Percentiles rank a stretch among this genome's conserved stretches.
These are phyloP conservation scores for Panaeolus cyanescens DNA, from an alignment of 768 basidiomycete species.

Conservation along the genomic window DNA sequence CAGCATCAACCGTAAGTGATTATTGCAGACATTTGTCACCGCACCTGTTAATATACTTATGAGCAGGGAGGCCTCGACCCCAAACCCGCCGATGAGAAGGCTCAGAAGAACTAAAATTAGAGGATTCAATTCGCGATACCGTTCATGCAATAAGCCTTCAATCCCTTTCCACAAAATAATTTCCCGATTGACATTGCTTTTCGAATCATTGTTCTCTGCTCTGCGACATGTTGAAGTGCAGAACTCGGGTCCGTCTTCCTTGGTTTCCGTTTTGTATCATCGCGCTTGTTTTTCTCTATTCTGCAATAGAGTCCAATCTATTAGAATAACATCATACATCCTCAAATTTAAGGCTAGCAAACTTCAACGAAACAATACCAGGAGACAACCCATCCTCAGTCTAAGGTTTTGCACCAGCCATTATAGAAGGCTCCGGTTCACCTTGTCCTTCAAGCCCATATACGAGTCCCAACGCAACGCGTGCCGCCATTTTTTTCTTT, in stretches of 20 bases:
- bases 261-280: too few species aligned
- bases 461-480: conserved; percentile 71
- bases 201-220: neutral
- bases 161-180: neutral
- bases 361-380: too few species aligned
- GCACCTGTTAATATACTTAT: neutral
- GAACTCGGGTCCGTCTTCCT: too few species aligned
- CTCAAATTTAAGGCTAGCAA: neutral
- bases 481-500: conserved; percentile 67
- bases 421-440: neutral
- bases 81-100: neutral
- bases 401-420: too few species aligned
- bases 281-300: neutral
- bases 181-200: neutral
- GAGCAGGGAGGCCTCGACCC: neutral
- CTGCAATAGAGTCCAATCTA: neutral
- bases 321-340: neutral
- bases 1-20: conserved; percentile 25
- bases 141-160: neutral
- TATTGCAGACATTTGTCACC: neutral
- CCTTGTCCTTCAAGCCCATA: conserved; percentile 54
- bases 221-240: neutral
- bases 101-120: neutral
- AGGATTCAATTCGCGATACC: neutral
- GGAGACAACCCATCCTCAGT: too few species aligned